A percentile compares a stretch with the other conserved stretches of the same genome.
Evolutionary conservation across 192 early-diverging fungal species (phyloP).

Genomic region (Backusella tarrabulga): DNA sequence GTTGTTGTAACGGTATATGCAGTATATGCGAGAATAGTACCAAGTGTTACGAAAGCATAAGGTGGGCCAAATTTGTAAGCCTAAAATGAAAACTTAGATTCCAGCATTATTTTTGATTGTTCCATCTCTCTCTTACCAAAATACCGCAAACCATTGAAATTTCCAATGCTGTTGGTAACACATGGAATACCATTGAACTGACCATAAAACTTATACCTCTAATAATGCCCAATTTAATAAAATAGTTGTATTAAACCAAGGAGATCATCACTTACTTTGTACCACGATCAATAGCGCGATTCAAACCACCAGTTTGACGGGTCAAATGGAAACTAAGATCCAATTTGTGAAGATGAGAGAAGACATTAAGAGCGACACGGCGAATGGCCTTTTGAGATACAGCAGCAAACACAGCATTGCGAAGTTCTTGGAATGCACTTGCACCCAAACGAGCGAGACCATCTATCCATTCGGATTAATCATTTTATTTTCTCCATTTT

Average conservation of each 20-base stretch:
- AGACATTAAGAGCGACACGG: constrained; percentile 81
- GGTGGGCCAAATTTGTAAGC: constrained; percentile 53
- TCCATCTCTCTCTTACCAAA: constrained; percentile 58
- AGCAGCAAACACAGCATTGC: constrained; percentile 91
- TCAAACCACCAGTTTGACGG: constrained; percentile 95
- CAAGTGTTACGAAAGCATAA: constrained; percentile 56
- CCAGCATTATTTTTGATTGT: constrained; percentile 33
- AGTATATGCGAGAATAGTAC: constrained; percentile 76
- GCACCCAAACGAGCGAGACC: constrained; percentile 88
- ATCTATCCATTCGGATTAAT: constrained; percentile 40
- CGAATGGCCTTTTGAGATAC: constrained; percentile 95
- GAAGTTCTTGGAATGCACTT: constrained; percentile 79
- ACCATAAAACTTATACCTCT: constrained; percentile 97
- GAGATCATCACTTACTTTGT: constrained; percentile 49
- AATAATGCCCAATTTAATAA: background rate
- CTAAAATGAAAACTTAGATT: constrained; percentile 37
- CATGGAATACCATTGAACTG: constrained; percentile 92
- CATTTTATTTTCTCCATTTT: too few relatives aligned
- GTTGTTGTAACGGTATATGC: constrained; percentile 89
- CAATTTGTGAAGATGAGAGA: constrained; percentile 84
- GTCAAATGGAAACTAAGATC: constrained; percentile 92
- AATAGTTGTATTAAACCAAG: constrained; percentile 14
- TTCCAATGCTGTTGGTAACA: constrained; percentile 92
- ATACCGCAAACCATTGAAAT: constrained; percentile 95
- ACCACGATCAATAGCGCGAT: constrained; percentile 94